phyloP scores from a whole-genome alignment of 768 basidiomycete genomes.

The Collybia mongolica region DNA sequence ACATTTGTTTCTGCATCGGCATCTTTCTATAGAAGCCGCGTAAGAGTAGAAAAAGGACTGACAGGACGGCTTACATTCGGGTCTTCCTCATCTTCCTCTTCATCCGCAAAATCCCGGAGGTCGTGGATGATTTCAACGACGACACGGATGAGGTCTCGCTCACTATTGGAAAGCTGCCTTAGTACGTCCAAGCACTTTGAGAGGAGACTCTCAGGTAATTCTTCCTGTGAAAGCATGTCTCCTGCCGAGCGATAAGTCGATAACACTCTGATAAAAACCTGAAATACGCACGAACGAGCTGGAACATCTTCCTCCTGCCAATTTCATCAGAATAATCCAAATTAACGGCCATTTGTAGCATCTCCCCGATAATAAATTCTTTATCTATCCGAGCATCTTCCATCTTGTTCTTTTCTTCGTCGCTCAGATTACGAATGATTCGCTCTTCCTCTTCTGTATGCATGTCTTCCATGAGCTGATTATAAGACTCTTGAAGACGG shows the following conservation, averaged over 20 bases:
- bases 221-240: conserved; percentile 75
- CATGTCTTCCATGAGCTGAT: conserved; percentile 34
- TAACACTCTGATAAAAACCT: conserved; percentile 2
- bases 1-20: conserved; percentile 23
- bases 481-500: conserved; percentile 69
- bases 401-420: conserved; percentile 34
- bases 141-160: conserved; percentile 83
- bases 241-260: conserved; percentile 37
- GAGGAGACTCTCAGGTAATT: conserved; percentile 68
- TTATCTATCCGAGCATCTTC: conserved; percentile 50
- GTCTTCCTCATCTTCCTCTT: conserved; percentile 37
- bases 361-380: conserved; percentile 76
- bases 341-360: conserved; percentile 74
- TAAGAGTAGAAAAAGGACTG: conserved; percentile 1
- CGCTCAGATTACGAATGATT: conserved; percentile 19
- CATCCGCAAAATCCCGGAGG: conserved; percentile 54
- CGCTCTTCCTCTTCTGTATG: conserved; percentile 20
- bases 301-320: conserved; percentile 85
- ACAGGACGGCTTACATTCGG: conserved; percentile 14
- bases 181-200: conserved; percentile 83
- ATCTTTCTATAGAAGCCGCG: conserved; percentile 10
- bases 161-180: conserved; percentile 64
- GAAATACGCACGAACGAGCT: conserved; percentile 68
- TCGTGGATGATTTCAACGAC: conserved; percentile 88
- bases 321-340: conserved; percentile 93